A percentile compares a stretch with the other conserved stretches of the same genome.
phyloP scores from a whole-genome alignment of 176 grass and related monocot species.

The Ananas comosus region DNA sequence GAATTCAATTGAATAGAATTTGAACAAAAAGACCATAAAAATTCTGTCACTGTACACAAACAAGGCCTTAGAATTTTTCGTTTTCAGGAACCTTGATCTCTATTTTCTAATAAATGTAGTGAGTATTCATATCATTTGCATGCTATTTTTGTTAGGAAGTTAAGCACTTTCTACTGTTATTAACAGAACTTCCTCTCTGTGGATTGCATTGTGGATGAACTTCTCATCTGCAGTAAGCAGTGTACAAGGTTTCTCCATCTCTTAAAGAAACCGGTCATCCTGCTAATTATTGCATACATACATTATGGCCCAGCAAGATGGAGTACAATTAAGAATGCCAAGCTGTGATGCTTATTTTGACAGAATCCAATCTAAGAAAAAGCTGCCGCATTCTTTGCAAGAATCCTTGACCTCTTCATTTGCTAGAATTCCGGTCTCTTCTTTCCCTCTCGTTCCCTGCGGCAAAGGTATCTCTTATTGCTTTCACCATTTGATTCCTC shows the following conservation, averaged over 20 bases:
- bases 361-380: constrained; percentile 85
- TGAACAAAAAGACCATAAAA: no score
- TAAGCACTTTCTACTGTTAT: neutral
- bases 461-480: constrained; percentile 42
- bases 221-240: neutral
- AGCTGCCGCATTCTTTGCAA: constrained; percentile 66
- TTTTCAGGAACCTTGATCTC: no score
- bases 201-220: neutral
- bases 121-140: no score
- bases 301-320: neutral
- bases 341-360: constrained; percentile 92
- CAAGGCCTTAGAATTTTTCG: no score
- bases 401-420: constrained; percentile 68
- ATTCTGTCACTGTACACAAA: no score
- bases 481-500: neutral
- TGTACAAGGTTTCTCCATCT: neutral
- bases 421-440: constrained; percentile 51
- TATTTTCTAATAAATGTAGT: no score
- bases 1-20: no score
- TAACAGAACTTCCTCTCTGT: neutral
- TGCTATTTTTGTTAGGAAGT: no score
- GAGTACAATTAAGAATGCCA: constrained; percentile 17
- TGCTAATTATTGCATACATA: neutral
- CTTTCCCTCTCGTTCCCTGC: constrained; percentile 70
- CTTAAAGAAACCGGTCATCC: neutral